Conservation (phyloP, 345 rosid species). For the Citrus hindsii region DNA sequence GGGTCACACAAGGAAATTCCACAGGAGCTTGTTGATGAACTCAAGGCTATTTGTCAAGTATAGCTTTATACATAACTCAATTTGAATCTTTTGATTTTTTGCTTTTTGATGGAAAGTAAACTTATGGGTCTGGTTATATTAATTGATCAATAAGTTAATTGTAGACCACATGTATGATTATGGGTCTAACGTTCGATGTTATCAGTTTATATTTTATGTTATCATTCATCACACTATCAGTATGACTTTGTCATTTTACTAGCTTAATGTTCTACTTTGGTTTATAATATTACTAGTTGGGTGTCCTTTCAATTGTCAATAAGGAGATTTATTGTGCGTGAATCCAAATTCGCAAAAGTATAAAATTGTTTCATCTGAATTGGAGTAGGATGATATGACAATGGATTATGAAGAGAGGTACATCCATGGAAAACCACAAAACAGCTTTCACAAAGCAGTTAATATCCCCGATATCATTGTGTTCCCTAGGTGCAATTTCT, state of each 20-base stretch:
- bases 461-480: slow-evolving; percentile 89
- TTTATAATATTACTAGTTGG: background rate
- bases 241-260: background rate
- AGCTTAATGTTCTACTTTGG: background rate
- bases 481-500: slow-evolving; percentile 63
- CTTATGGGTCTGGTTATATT: background rate
- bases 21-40: slow-evolving; percentile 51
- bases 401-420: slow-evolving; percentile 81
- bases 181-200: background rate
- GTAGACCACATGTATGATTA: background rate
- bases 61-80: background rate
- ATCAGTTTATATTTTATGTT: background rate
- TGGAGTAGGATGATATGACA: slow-evolving; percentile 66
- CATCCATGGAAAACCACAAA: slow-evolving; percentile 87
- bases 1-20: slow-evolving; percentile 60
- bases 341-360: background rate
- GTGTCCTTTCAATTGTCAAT: background rate
- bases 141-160: background rate
- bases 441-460: slow-evolving; percentile 86
- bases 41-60: slow-evolving; percentile 67
- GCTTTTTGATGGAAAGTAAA: background rate
- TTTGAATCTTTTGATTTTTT: background rate
- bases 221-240: background rate
- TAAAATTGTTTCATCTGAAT: background rate
- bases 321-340: background rate